Percentiles rank a stretch among this genome's conserved stretches.
Conservation (phyloP, 2,329 filamentous ascomycete genomes). For the Paecilomyces formosus region DNA sequence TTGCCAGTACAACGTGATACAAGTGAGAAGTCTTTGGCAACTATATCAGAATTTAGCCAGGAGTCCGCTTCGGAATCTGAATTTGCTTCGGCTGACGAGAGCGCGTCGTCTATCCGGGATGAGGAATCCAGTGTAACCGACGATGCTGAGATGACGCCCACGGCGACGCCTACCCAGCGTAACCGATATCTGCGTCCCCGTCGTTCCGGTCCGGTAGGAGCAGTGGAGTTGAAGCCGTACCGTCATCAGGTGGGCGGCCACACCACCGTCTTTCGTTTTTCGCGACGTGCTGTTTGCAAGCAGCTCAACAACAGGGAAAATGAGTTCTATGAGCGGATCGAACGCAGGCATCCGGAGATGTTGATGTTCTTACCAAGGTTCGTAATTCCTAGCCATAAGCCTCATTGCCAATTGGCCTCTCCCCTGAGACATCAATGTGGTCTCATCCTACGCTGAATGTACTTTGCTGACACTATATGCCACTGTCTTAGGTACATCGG, state of each 20-base stretch:
- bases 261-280: conserved; percentile 93
- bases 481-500: conserved; percentile 71
- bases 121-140: conserved; percentile 50
- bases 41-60: conserved; percentile 27
- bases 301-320: conserved; percentile 97
- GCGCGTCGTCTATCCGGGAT: conserved; percentile 33
- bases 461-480: conserved; percentile 1
- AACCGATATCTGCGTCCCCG: conserved; percentile 17
- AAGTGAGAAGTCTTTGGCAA: conserved; percentile 26
- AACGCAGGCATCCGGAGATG: conserved; percentile 81
- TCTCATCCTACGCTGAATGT: neutral
- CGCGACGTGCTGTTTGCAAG: conserved; percentile 90
- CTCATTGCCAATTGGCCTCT: neutral
- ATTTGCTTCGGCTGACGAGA: conserved; percentile 34
- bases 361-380: conserved; percentile 79
- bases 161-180: conserved; percentile 33
- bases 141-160: conserved; percentile 45
- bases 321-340: conserved; percentile 96
- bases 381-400: conserved; percentile 34
- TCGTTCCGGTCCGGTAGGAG: conserved; percentile 59
- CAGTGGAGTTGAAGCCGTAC: conserved; percentile 94
- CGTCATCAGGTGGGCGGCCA: conserved; percentile 96
- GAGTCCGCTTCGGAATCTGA: conserved; percentile 42
- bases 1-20: conserved; percentile 31
- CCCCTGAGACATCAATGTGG: neutral